Evolutionary conservation across 371 early-diverging fungal genomes (phyloP).

Genomic region (Gilbertella persicaria): DNA sequence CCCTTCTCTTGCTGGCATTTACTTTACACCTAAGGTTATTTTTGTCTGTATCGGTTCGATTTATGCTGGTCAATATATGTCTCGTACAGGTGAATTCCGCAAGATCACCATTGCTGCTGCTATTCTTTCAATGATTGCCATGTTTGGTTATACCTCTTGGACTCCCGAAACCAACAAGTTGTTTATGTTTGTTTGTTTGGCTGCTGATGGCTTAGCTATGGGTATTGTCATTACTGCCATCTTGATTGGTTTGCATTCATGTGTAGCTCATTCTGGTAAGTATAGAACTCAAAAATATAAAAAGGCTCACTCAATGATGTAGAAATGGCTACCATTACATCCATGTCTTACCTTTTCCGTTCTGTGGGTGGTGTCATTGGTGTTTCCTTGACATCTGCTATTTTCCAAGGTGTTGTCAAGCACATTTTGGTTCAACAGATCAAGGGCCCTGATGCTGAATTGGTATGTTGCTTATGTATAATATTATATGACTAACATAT

Average conservation of each 20-base stretch:
- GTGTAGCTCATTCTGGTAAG: conserved; percentile 35
- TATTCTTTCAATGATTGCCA: conserved; percentile 11
- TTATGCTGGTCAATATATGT: conserved; percentile 43
- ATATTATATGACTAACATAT: background rate
- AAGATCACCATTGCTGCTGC: conserved; percentile 25
- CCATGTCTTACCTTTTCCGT: conserved; percentile 53
- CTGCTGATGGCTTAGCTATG: conserved; percentile 42
- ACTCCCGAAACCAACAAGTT: conserved; percentile 11
- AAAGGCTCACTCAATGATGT: background rate
- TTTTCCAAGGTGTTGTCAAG: conserved; percentile 46
- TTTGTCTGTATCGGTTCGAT: conserved; percentile 42
- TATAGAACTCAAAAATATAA: background rate
- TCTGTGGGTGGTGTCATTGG: conserved; percentile 51
- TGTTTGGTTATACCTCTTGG: conserved; percentile 31
- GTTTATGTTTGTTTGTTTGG: conserved; percentile 19
- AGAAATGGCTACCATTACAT: conserved; percentile 51
- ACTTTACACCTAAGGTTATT: conserved; percentile 38
- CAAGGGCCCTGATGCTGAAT: conserved; percentile 45
- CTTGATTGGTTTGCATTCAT: conserved; percentile 44
- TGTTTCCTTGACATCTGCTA: conserved; percentile 40
- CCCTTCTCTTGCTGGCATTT: conserved; percentile 44
- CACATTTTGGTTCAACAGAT: conserved; percentile 25
- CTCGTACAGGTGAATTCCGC: conserved; percentile 45
- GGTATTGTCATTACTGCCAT: conserved; percentile 38
- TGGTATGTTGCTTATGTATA: conserved; percentile 17